Percentiles rank a stretch among this genome's conserved stretches.
These are phyloP conservation scores for Lycium barbarum DNA, from an alignment of 257 asterid genomes.

Conservation along the genomic window DNA sequence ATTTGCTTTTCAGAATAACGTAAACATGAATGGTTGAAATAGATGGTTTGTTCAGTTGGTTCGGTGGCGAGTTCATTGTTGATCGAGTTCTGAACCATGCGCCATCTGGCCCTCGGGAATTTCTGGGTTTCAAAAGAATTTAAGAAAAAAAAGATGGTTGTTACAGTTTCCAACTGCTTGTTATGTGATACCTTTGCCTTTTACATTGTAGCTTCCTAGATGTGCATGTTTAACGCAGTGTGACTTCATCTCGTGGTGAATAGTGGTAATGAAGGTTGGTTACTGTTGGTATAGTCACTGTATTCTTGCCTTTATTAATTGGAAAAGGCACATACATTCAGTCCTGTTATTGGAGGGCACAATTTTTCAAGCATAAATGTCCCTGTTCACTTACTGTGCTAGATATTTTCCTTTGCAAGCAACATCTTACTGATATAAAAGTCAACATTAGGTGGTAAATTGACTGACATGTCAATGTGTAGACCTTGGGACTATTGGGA, in stretches of 20 bases:
- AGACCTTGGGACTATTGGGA: conserved; percentile 19
- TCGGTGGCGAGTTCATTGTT: background rate
- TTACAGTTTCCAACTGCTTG: background rate
- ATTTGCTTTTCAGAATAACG: background rate
- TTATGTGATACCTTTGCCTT: background rate
- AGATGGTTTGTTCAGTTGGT: conserved; percentile 8
- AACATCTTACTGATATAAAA: background rate
- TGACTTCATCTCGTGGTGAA: background rate
- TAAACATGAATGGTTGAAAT: conserved; percentile 7
- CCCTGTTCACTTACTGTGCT: background rate
- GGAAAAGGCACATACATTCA: background rate
- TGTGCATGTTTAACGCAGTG: background rate
- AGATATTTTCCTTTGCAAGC: background rate
- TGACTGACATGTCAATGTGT: background rate
- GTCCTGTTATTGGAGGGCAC: background rate
- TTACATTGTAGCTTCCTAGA: background rate
- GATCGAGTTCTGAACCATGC: background rate
- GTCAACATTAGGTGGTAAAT: background rate
- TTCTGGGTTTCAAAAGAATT: background rate
- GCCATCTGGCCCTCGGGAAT: background rate
- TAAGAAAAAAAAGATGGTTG: background rate
- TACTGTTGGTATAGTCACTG: background rate
- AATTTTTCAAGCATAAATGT: background rate
- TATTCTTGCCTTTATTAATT: conserved; percentile 5
- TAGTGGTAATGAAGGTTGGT: background rate